Evolutionary conservation across 1,139 yeast genomes (phyloP).

Genomic region (Yamadazyma aaseri): DNA sequence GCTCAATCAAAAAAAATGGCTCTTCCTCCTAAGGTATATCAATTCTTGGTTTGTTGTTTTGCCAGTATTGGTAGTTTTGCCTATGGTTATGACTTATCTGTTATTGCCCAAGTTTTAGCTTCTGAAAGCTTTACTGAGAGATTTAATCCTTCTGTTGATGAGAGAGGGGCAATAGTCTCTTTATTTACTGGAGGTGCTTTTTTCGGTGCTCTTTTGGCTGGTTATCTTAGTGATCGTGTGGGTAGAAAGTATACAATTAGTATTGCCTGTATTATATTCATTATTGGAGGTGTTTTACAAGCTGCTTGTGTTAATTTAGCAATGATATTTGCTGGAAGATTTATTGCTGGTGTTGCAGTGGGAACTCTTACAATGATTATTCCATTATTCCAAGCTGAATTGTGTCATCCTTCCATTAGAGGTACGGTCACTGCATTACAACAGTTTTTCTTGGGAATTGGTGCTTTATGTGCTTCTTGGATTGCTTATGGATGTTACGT

Average conservation of each 20-base stretch:
- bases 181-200: slow-evolving; percentile 29
- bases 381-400: slow-evolving; percentile 22
- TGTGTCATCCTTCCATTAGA: slow-evolving; percentile 24
- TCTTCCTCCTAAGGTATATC: slow-evolving; percentile 21
- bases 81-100: slow-evolving; percentile 25
- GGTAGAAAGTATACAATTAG: slow-evolving; percentile 22
- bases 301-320: slow-evolving; percentile 19
- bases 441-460: slow-evolving; percentile 23
- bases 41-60: slow-evolving; percentile 26
- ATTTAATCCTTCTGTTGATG: slow-evolving; percentile 20
- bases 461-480: slow-evolving; percentile 25
- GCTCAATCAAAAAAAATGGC: slow-evolving; percentile 14
- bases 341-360: slow-evolving; percentile 23
- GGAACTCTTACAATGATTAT: slow-evolving; percentile 21
- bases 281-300: slow-evolving; percentile 25
- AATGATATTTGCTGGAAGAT: slow-evolving; percentile 25
- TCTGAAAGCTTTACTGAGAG: slow-evolving; percentile 18
- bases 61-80: slow-evolving; percentile 27
- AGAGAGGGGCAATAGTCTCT: slow-evolving; percentile 25
- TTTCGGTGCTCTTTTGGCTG: slow-evolving; percentile 25
- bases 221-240: slow-evolving; percentile 17
- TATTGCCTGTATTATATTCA: slow-evolving; percentile 18
- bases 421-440: slow-evolving; percentile 23
- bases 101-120: slow-evolving; percentile 26
- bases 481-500: slow-evolving; percentile 24